Evolutionary conservation across 805 yeast species (phyloP).

Genomic region (Huiozyma sinensis): DNA sequence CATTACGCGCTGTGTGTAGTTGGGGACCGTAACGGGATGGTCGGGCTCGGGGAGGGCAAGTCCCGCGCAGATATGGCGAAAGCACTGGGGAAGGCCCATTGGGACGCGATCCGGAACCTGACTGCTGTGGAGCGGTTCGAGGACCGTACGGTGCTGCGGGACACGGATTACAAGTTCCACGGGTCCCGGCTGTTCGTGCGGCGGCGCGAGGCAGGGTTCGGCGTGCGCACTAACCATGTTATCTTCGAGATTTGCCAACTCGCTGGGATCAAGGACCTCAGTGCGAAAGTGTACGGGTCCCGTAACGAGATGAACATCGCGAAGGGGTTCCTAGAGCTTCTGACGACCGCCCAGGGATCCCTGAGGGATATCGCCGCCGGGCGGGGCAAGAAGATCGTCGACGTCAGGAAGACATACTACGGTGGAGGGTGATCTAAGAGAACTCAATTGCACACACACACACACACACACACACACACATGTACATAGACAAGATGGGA

Average conservation of each 20-base stretch:
- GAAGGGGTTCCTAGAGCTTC: conserved; percentile 80
- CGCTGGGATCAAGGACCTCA: conserved; percentile 87
- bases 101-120: conserved; percentile 87
- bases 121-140: conserved; percentile 77
- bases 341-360: conserved; percentile 59
- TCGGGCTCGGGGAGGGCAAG: conserved; percentile 92
- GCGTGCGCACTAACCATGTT: conserved; percentile 82
- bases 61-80: conserved; percentile 64
- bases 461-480: neutral
- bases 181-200: conserved; percentile 75
- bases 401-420: conserved; percentile 83
- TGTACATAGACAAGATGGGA: neutral
- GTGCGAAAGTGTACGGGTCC: conserved; percentile 85
- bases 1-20: conserved; percentile 79
- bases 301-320: conserved; percentile 93
- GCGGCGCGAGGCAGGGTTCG: conserved; percentile 88
- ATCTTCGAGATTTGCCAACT: conserved; percentile 85
- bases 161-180: conserved; percentile 72
- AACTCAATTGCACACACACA: neutral
- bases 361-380: conserved; percentile 80
- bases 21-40: conserved; percentile 88
- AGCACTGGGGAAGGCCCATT: conserved; percentile 76
- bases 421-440: conserved; percentile 22
- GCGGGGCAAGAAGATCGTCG: conserved; percentile 92
- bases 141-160: conserved; percentile 81